Percentiles rank a stretch among this genome's conserved stretches.
phyloP scores from a whole-genome alignment of 495 filamentous ascomycete species.

The Talaromyces proteolyticus region DNA sequence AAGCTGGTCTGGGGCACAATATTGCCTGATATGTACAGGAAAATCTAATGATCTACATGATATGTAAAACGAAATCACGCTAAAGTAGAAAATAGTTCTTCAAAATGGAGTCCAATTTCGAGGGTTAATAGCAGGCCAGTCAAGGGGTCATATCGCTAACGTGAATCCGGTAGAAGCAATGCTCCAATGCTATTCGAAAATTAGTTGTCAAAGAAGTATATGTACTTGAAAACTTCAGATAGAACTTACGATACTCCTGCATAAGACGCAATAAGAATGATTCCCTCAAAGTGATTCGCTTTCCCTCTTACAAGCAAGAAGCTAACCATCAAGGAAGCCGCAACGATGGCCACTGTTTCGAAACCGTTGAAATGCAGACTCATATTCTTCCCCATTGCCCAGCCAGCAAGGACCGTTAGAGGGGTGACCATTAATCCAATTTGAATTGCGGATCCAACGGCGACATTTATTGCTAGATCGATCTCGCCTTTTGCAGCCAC shows the following conservation, averaged over 20 bases:
- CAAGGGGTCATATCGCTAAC: too few relatives aligned
- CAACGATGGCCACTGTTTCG: constrained; percentile 71
- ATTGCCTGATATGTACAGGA: too few relatives aligned
- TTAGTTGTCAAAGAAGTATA: neutral
- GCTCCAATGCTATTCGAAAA: neutral
- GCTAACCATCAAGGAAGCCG: constrained; percentile 68
- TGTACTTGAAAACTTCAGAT: neutral
- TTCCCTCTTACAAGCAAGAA: constrained; percentile 72
- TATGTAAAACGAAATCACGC: too few relatives aligned
- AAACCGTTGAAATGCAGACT: constrained; percentile 74
- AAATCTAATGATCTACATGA: too few relatives aligned
- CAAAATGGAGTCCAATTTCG: too few relatives aligned
- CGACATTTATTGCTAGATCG: constrained; percentile 18
- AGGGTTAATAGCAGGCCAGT: too few relatives aligned
- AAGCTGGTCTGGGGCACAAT: too few relatives aligned
- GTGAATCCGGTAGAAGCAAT: neutral
- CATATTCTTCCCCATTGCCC: constrained; percentile 65
- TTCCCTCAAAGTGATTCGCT: constrained; percentile 74
- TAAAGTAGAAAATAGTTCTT: too few relatives aligned
- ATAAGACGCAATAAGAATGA: constrained; percentile 53
- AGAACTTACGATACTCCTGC: constrained; percentile 11
- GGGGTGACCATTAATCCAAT: constrained; percentile 31
- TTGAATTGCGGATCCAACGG: constrained; percentile 19
- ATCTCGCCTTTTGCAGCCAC: constrained; percentile 19
- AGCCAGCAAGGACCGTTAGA: constrained; percentile 64